A percentile compares a stretch with the other conserved stretches of the same genome.
phyloP scores from a whole-genome alignment of 1,284 basidiomycete genomes.

The Moniliophthora roreri region DNA sequence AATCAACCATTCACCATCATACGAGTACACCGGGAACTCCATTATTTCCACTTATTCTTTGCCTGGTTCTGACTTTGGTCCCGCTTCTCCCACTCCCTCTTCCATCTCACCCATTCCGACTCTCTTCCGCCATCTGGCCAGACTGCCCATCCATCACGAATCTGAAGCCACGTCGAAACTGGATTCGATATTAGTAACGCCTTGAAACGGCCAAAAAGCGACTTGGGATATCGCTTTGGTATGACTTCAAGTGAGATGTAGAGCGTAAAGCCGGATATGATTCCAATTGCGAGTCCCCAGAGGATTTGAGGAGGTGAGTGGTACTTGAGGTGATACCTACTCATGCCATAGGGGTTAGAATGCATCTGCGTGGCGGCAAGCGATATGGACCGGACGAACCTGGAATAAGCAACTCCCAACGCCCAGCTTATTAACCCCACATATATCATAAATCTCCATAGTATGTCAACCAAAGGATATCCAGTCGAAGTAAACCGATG shows the following conservation, averaged over 20 bases:
- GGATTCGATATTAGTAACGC: slow-evolving; percentile 54
- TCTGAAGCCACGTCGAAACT: slow-evolving; percentile 61
- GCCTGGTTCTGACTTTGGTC: slow-evolving; percentile 6
- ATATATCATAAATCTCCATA: slow-evolving; percentile 50
- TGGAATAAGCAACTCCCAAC: slow-evolving; percentile 73
- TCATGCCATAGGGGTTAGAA: neutral
- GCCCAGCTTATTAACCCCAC: slow-evolving; percentile 54
- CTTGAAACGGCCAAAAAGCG: slow-evolving; percentile 51
- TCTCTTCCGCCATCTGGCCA: slow-evolving; percentile 74
- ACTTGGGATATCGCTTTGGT: slow-evolving; percentile 51
- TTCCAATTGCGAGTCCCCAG: slow-evolving; percentile 72
- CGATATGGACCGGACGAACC: slow-evolving; percentile 40
- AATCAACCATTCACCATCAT: no score
- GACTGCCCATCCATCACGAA: slow-evolving; percentile 80
- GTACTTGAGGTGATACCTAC: slow-evolving; percentile 71
- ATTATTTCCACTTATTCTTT: slow-evolving; percentile 14
- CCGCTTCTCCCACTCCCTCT: slow-evolving; percentile 40
- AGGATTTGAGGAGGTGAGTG: slow-evolving; percentile 71
- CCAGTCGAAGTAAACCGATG: slow-evolving; percentile 65
- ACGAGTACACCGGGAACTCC: neutral
- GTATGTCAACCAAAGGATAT: slow-evolving; percentile 44
- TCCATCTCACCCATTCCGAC: slow-evolving; percentile 66
- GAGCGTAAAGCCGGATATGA: slow-evolving; percentile 52
- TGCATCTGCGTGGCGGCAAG: neutral
- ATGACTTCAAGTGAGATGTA: slow-evolving; percentile 66